phyloP scores from a whole-genome alignment of 208 protist genomes.

The Wallacemonas collosoma region DNA sequence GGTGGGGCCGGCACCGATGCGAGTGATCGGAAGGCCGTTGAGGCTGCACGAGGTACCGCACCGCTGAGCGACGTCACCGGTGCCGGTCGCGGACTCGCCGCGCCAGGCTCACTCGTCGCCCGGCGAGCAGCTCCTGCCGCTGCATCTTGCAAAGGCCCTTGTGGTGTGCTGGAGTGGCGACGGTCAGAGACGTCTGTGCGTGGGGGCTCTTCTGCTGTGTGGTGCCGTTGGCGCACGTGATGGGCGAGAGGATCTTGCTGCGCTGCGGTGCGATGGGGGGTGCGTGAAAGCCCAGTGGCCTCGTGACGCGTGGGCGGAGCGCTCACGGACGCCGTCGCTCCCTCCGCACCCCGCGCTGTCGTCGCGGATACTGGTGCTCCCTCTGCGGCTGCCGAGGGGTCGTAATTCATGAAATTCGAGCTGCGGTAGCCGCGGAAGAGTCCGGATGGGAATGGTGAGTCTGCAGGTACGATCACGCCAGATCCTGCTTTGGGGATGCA shows the following conservation, averaged over 20 bases:
- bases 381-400: neutral
- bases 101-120: too few relatives aligned
- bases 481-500: conserved; percentile 50
- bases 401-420: conserved; percentile 50
- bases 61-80: too few relatives aligned
- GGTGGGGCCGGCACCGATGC: too few relatives aligned
- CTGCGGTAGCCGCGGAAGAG: conserved; percentile 63
- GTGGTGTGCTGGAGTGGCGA: neutral
- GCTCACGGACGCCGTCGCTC: too few relatives aligned
- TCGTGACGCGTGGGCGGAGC: too few relatives aligned
- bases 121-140: too few relatives aligned
- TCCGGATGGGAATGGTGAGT: conserved; percentile 40
- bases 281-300: too few relatives aligned
- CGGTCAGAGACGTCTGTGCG: neutral
- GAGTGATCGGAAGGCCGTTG: too few relatives aligned
- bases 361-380: neutral
- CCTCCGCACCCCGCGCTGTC: neutral
- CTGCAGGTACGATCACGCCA: conserved; percentile 33
- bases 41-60: too few relatives aligned
- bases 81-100: too few relatives aligned
- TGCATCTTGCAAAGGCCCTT: too few relatives aligned
- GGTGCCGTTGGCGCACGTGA: neutral
- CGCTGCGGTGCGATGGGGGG: too few relatives aligned
- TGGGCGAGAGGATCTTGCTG: neutral
- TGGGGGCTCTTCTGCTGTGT: neutral